Base-by-base conservation (phyloP, 1,284 basidiomycete genomes). In the Neonothopanus nambi region DNA sequence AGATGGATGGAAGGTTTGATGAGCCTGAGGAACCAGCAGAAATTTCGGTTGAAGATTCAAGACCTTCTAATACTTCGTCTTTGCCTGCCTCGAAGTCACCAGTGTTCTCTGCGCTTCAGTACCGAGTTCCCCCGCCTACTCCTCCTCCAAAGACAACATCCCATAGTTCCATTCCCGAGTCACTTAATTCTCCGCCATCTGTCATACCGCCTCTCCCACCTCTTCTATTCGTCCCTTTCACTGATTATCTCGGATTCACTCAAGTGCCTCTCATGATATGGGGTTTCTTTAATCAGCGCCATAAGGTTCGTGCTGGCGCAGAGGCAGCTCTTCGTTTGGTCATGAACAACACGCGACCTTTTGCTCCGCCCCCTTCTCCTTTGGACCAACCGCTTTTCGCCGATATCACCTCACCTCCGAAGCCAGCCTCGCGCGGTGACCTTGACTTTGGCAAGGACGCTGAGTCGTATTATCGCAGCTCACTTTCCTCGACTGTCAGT, bases 211-310 rank as follows among this genome's bases (percentile, higher is more conserved):
- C 82, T 0, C 85, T 90, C 48, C 90, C 95, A 0, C 90, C 95
- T 1, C 74, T 98, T 53, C 82, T 95, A 48, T 80, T 98, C 52
- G 85, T 98, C 30, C 84, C 91, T n/a, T 98, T 92, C 72, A 79
- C 82, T 51, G 89, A 96, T 65, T 80, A 90, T 61, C 81, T 98
- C 52, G 95, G 96, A 13, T 84, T 97, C 70, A 79, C 78, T 37
- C 91, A 93, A 65, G 87, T 98, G 57, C 95, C 95, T 4, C 72
- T 82, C 59, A 95, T 97, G 88, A 83, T 98, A 52, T 87, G 84
- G 79, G 89, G 89, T 62, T 96, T 93, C 72, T 98, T 98, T 78
- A 95, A 94, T 65, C 87, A 91, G 66, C 85, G 93, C n/a, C 72
- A 84, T 51, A 85, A 89, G 61, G 92, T 93, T 6, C 79, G 73